These are phyloP conservation scores for Calocera cornea DNA, from an alignment of 768 basidiomycete genomes.

Conservation along the genomic window DNA sequence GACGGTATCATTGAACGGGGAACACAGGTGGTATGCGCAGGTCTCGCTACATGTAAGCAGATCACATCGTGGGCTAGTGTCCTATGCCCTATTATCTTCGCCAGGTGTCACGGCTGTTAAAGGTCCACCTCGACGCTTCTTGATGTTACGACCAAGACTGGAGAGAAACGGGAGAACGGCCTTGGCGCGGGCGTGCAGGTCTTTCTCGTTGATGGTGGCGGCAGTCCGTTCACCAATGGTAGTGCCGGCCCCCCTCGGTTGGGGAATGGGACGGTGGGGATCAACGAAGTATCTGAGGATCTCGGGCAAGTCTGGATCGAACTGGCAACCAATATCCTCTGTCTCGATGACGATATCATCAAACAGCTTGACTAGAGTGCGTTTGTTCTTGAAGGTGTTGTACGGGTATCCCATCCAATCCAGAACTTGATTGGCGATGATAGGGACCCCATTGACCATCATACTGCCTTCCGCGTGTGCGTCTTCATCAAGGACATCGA, in stretches of 20 bases:
- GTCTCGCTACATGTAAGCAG: too few species aligned
- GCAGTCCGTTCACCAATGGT: neutral
- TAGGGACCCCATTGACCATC: neutral
- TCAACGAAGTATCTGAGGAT: neutral
- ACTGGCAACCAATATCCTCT: neutral
- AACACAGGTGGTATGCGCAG: too few species aligned
- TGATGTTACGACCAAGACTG: too few species aligned
- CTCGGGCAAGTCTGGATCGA: neutral
- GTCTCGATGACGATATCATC: neutral
- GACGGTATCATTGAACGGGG: too few species aligned
- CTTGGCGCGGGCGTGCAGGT: neutral
- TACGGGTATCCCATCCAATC: neutral
- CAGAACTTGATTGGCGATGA: neutral
- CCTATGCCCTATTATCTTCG: too few species aligned
- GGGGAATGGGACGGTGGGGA: too few species aligned
- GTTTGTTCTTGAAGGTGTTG: neutral
- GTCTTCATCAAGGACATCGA: neutral
- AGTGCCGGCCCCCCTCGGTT: neutral
- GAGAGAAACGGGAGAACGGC: too few species aligned
- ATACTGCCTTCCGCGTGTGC: neutral
- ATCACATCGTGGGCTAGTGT: too few species aligned
- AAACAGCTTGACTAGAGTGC: neutral
- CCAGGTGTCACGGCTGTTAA: too few species aligned
- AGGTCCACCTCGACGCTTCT: too few species aligned
- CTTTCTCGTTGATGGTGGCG: neutral